Evolutionary conservation across 2,329 filamentous ascomycete species (phyloP).

Genomic region (Oidium heveae): DNA sequence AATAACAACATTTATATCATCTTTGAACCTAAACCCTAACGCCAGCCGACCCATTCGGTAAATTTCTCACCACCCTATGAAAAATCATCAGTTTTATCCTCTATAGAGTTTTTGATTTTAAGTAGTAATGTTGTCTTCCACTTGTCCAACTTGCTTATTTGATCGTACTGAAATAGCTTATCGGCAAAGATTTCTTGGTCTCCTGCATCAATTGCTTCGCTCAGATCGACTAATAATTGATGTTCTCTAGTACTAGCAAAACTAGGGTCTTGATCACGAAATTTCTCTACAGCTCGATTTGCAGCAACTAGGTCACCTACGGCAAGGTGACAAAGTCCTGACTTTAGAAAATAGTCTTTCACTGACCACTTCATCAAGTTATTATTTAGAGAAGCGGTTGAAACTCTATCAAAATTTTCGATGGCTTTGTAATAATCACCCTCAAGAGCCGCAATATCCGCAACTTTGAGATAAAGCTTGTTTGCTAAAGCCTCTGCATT

Average conservation of each 20-base stretch:
- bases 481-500: slow-evolving; percentile 43
- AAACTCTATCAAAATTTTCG: slow-evolving; percentile 62
- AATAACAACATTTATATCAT: too few relatives aligned
- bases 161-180: slow-evolving; percentile 71
- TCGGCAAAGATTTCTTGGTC: slow-evolving; percentile 68
- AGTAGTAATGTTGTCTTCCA: slow-evolving; percentile 84
- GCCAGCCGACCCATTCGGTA: not conserved
- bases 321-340: slow-evolving; percentile 68
- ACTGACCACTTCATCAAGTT: slow-evolving; percentile 85
- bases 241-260: slow-evolving; percentile 61
- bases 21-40: not conserved
- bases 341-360: slow-evolving; percentile 89
- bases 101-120: slow-evolving; percentile 61
- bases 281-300: slow-evolving; percentile 58
- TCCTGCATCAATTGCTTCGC: slow-evolving; percentile 47
- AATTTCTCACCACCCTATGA: slow-evolving; percentile 18
- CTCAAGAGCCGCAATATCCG: slow-evolving; percentile 61
- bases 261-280: slow-evolving; percentile 51
- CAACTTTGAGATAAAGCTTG: slow-evolving; percentile 81
- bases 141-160: slow-evolving; percentile 81
- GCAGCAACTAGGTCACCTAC: slow-evolving; percentile 50
- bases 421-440: slow-evolving; percentile 68
- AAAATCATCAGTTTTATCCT: slow-evolving; percentile 43
- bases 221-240: slow-evolving; percentile 54
- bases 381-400: slow-evolving; percentile 54